Conservation (phyloP, 2,329 filamentous ascomycete genomes). For the Massarina eburnea region DNA sequence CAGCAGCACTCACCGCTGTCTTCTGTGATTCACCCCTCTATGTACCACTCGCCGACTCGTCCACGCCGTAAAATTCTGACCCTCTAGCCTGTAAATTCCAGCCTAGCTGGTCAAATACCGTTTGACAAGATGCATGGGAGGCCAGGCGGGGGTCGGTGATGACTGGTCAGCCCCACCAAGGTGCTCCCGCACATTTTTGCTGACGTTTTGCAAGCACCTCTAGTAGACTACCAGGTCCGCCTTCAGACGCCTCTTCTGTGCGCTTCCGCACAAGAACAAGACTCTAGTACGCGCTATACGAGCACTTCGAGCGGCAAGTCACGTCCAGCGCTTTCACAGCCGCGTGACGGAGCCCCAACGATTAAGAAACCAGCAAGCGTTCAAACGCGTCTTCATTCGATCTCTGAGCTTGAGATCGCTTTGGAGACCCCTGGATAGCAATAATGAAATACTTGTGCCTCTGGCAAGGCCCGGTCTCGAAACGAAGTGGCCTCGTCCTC, state of each 20-base stretch:
- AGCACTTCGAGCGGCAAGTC: constrained; percentile 15
- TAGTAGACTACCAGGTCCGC: constrained; percentile 10
- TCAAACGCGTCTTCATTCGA: constrained; percentile 1
- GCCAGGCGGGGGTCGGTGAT: neutral
- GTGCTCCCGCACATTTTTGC: constrained; percentile 15
- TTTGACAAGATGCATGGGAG: neutral
- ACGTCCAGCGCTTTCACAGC: constrained; percentile 26
- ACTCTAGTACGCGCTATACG: constrained; percentile 11
- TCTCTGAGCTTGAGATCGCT: constrained; percentile 11
- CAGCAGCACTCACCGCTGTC: constrained; percentile 14
- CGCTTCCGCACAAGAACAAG: constrained; percentile 2
- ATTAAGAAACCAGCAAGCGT: constrained; percentile 27
- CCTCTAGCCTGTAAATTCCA: neutral
- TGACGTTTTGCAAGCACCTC: constrained; percentile 19
- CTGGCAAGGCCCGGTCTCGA: constrained; percentile 14
- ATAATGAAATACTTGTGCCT: constrained; percentile 10
- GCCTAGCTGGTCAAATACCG: constrained; percentile 2
- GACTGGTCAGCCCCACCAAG: constrained; percentile 15
- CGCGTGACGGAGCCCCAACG: constrained; percentile 29
- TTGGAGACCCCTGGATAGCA: constrained; percentile 10
- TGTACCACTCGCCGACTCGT: neutral
- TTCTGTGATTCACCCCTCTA: constrained; percentile 3
- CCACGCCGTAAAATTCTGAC: neutral
- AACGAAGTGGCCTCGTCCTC: constrained; percentile 13
- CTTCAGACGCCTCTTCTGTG: constrained; percentile 6